phyloP scores from a whole-genome alignment of 148 eudicot species.

The Euryodendron excelsum region DNA sequence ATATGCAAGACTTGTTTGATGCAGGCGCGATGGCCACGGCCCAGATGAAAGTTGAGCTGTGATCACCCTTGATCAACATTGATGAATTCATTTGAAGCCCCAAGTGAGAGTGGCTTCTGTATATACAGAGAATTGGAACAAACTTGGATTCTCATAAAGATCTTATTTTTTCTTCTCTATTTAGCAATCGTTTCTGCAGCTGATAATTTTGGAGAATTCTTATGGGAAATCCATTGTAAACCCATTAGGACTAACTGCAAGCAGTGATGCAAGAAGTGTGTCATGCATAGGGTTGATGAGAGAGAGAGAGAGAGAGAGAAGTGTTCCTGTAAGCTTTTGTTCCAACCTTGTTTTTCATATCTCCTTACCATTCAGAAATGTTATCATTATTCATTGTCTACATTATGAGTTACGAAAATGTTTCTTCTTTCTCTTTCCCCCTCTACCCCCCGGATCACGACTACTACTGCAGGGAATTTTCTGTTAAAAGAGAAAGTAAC shows the following conservation, averaged over 20 bases:
- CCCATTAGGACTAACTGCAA: conserved; percentile 35
- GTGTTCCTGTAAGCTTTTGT: not conserved
- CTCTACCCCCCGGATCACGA: too few relatives aligned
- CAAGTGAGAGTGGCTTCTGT: conserved; percentile 37
- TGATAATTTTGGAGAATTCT: conserved; percentile 35
- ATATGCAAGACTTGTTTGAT: conserved; percentile 3
- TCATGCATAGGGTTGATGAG: not conserved
- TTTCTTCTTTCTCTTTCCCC: too few relatives aligned
- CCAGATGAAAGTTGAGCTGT: conserved; percentile 69
- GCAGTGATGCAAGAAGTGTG: conserved; percentile 12
- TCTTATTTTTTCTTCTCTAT: conserved; percentile 4
- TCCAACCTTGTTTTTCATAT: conserved; percentile 15
- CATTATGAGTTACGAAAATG: not conserved
- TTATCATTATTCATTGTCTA: not conserved
- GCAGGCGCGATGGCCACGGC: conserved; percentile 38
- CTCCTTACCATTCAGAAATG: conserved; percentile 19
- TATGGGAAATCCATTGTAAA: conserved; percentile 24
- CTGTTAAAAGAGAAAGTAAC: too few relatives aligned
- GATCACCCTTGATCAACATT: not conserved
- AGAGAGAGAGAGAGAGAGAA: too few relatives aligned
- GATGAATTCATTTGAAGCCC: conserved; percentile 35
- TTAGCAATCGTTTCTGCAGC: not conserved
- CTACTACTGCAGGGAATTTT: too few relatives aligned
- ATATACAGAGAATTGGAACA: conserved; percentile 24
- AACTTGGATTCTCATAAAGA: conserved; percentile 16